phyloP scores from a whole-genome alignment of 306 rosid genomes.

The Gynostemma pentaphyllum region DNA sequence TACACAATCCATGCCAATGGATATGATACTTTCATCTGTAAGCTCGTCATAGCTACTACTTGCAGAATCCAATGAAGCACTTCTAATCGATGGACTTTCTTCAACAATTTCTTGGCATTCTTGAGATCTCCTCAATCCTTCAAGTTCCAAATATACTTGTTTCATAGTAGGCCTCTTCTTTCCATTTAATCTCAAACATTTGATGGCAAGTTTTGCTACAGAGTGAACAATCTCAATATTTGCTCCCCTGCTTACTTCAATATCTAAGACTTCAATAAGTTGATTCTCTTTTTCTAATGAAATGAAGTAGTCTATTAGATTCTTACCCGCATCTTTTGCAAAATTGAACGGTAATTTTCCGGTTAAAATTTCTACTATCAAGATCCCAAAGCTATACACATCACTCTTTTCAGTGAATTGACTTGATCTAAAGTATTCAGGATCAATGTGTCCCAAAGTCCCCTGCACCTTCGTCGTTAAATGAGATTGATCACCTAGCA shows the following conservation, averaged over 20 bases:
- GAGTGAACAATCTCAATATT: conserved; percentile 16
- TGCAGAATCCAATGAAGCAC: not conserved
- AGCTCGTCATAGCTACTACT: not conserved
- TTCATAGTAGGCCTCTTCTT: conserved; percentile 51
- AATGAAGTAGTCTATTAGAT: conserved; percentile 30
- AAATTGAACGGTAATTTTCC: conserved; percentile 27
- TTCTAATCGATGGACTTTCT: not conserved
- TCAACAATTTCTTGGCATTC: not conserved
- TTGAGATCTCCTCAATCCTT: conserved; percentile 27
- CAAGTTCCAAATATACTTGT: conserved; percentile 38
- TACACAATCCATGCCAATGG: too few relatives aligned
- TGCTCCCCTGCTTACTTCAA: conserved; percentile 20
- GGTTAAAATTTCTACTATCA: conserved; percentile 39
- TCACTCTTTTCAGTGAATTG: conserved; percentile 42
- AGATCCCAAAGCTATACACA: conserved; percentile 47
- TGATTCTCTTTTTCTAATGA: conserved; percentile 22
- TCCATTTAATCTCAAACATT: conserved; percentile 43
- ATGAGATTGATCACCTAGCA: conserved; percentile 42
- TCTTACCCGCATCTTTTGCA: conserved; percentile 20
- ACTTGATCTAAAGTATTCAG: conserved; percentile 42
- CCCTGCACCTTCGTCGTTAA: conserved; percentile 47
- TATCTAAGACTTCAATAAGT: conserved; percentile 26
- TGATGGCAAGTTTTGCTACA: conserved; percentile 36
- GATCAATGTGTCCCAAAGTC: conserved; percentile 60
- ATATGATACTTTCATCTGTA: not conserved